Evolutionary conservation across 306 rosid genomes (phyloP).

Genomic region (Citrullus mucosospermus): DNA sequence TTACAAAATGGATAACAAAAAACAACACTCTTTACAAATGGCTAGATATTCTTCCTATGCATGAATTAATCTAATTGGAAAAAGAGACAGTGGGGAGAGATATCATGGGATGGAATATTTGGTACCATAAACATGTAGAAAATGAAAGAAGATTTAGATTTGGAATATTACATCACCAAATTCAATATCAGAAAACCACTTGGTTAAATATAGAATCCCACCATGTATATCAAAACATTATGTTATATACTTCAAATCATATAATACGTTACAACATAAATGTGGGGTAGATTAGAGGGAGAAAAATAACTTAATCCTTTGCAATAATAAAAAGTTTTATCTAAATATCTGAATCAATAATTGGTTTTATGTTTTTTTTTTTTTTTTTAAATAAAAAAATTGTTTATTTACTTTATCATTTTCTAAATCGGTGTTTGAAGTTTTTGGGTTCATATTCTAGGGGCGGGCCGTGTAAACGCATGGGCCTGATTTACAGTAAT

Average conservation of each 20-base stretch:
- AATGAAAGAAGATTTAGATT: constrained; percentile 1
- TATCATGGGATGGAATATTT: not conserved
- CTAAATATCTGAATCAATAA: not conserved
- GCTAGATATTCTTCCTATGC: not conserved
- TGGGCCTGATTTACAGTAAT: not conserved
- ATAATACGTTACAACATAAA: no score
- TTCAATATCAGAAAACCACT: constrained; percentile 1
- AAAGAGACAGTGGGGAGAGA: not conserved
- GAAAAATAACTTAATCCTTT: no score
- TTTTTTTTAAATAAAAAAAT: no score
- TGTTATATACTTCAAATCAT: not conserved
- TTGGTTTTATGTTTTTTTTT: not conserved
- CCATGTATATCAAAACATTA: not conserved
- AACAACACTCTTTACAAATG: not conserved
- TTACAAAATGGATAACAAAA: not conserved
- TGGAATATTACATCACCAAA: not conserved
- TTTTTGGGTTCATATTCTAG: not conserved
- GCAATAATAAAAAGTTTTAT: not conserved
- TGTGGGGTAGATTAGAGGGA: no score
- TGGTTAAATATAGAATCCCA: not conserved
- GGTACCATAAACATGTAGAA: not conserved
- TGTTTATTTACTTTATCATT: no score
- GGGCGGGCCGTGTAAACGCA: no score
- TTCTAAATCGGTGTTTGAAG: not conserved
- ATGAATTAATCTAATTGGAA: not conserved